Evolutionary conservation across 345 rosid species (phyloP), one percentile per base, ranked within the genome.

Genomic region (Eucalyptus fibrosa): DNA sequence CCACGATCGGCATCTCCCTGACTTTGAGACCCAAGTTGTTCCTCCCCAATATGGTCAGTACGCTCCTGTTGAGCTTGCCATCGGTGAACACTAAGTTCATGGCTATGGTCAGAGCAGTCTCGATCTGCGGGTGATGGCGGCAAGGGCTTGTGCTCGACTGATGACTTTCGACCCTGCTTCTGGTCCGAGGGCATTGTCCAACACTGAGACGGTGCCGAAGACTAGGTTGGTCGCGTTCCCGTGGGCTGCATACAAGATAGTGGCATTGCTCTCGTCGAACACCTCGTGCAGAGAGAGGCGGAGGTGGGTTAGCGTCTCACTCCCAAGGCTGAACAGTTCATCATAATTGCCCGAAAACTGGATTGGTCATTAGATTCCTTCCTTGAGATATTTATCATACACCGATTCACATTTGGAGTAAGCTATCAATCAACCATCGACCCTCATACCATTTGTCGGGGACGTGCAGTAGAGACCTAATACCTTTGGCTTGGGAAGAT

Each of bases 31-130:
- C 14, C 50, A 89, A 90, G 32, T 82, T 2, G 81, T 90, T 92
- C 12, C 93, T 87, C 40, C 94, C 92, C 59, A 90, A 4, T 6
- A 89, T 72, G 42, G 90, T 88, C 16, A 92, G 89, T 16, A 34
- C 91, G 59, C 93, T 93, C 1, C 92, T 93, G 40, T 93, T 93
- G 53, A 88, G 82, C 47, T 93, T 88, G 40, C 91, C 92, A 51
- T 89, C 87, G n/a, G 50, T 60, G 88, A 93, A 93, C 15, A 88
- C 91, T 24, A 90, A 90, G 87, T 91, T 93, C 62, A 88, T 9
- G 9, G 51, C 88, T 93, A 91, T 90, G 44, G 91, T 47, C 49
- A 91, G 87, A 49, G 88, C 91, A 1, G 85, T 19, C n/a, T 89
- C 91, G 1, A 40, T 59, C 24, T 89, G 93, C 9, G 92, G 4